phyloP scores from a whole-genome alignment of 208 protist genomes.

The Naegleria lovaniensis region DNA sequence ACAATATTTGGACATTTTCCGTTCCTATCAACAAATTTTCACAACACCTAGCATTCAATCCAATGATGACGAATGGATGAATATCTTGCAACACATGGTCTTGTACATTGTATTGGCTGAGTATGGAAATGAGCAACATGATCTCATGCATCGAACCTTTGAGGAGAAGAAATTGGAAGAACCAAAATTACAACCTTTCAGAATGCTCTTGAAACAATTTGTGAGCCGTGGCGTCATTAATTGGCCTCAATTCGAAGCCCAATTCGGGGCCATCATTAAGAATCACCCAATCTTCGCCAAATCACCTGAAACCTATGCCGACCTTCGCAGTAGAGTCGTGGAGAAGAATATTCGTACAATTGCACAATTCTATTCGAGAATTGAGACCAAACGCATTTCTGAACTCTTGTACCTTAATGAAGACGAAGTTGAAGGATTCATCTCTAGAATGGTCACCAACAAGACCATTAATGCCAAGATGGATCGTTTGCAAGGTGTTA shows the following conservation, averaged over 20 bases:
- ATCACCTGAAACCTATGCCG: constrained; percentile 53
- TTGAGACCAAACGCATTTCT: constrained; percentile 72
- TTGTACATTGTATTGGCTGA: constrained; percentile 48
- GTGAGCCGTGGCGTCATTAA: constrained; percentile 46
- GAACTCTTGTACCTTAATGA: constrained; percentile 74
- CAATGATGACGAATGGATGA: constrained; percentile 2
- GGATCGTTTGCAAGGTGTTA: constrained; percentile 79
- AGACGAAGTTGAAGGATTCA: constrained; percentile 75
- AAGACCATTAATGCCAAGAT: constrained; percentile 82
- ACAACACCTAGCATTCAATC: constrained; percentile 36
- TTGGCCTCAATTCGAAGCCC: constrained; percentile 56
- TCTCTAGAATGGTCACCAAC: constrained; percentile 79
- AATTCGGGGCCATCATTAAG: constrained; percentile 57
- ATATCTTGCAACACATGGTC: constrained; percentile 43
- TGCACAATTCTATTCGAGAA: constrained; percentile 83
- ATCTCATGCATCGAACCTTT: constrained; percentile 51
- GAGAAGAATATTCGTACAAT: constrained; percentile 91
- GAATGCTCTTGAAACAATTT: constrained; percentile 45
- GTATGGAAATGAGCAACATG: constrained; percentile 50
- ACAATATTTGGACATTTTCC: constrained; percentile 31
- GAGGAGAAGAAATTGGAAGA: constrained; percentile 47
- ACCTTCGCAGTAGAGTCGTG: constrained; percentile 79
- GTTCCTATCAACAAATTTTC: constrained; percentile 27
- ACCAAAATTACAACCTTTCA: background rate
- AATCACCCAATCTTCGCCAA: constrained; percentile 61